Base-by-base conservation (phyloP, 2,329 filamentous ascomycete species). In the Epichloe gansuensis region DNA sequence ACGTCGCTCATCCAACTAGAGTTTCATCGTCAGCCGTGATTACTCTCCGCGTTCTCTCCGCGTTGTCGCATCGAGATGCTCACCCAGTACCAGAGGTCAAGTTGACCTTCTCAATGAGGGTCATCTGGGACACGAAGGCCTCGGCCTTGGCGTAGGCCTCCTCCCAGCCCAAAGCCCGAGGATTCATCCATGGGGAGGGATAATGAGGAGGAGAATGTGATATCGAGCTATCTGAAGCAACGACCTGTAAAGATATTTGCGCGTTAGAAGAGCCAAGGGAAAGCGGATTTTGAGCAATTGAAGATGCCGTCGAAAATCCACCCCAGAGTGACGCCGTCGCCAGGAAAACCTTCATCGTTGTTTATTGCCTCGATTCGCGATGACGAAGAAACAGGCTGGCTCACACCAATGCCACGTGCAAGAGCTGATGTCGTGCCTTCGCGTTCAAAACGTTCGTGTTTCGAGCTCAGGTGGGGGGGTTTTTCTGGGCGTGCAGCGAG, bases 101-200 rank as follows among this genome's bases (percentile, higher is more conserved):
- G 67, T 97, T 97, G 68, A 97, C 89, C 72, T 95, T 96, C 67
- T 96, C 90, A 11, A 82, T 64, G 38, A 95, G 74, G 0, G 89
- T 95, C 68, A 95, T 70, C 64, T 89, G 82, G 9, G 84, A 85
- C 45, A 96, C 89, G 61, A 95, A 91, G 3, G 75, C 79, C 58
- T 79, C 81, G 1, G 90, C 90, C 66, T 85, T 83, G 21, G 69
- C 71, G 59, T 95, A 90, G 40, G 89, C 88, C 6, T 81, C 77
- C 51, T 78, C 75, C 89, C 89, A 95, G 55, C 77, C 78, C 44
- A 78, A 71, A 11, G 85, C 86, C 5, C 78, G 66, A 17, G 87
- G 84, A 56, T 86, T 79, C 70, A 85, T 84, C 88, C 89, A 95
- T 71, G 89, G 89, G 31, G 87, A 90, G 1, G 89, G 89, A 63